Evolutionary conservation across 139 green algal species (phyloP), one percentile per base, ranked within the genome.

Genomic region (Protoeuglena noctilucae): DNA sequence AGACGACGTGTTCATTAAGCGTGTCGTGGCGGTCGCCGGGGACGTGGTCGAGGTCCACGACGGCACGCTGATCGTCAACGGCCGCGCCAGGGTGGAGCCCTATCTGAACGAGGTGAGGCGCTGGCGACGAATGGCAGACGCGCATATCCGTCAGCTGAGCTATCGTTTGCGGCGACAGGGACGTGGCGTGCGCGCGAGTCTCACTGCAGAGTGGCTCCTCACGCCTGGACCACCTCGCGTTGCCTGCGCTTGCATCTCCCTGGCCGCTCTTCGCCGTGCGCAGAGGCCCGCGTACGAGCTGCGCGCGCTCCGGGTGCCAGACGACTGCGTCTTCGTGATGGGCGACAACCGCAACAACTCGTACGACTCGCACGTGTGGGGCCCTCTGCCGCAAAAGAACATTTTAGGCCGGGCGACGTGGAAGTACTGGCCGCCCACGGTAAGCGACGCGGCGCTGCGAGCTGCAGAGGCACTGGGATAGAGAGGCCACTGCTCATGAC

Each of bases 321-420:
- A 70, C 14, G 76, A 72, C 1, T 66, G 84, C 52, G 76, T 89
- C 14, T 97, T 97, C 74, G 85, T 96, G 5, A 92, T 94, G 80
- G 90, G 90, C 26, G 90, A 98, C 76, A 98, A 98, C 75, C 76
- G 90, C 51, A 98, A 98, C 81, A 97, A 98, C 81, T 89, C 74
- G 57, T 98, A 95, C 60, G 90, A 98, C 67, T 88, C 75, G 1
- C 90, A 98, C 71, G 56, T 96, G 17, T 97, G 90, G 90, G 90
- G 90, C 1, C 86, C 90, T 0, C 69, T 98, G 49, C 86, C 52
- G 28, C 28, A 26, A 7, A 12, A 93, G 47, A 93, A 93, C 59
- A 80, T 95, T 23, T 56, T 92, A 18, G 86, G 86, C 2, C 69
- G 86, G 1, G 91, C 87, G 0, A 65, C 80, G 23, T 89, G 77